These are phyloP conservation scores for Pisolithus orientalis DNA, from an alignment of 768 basidiomycete species.

Conservation along the genomic window DNA sequence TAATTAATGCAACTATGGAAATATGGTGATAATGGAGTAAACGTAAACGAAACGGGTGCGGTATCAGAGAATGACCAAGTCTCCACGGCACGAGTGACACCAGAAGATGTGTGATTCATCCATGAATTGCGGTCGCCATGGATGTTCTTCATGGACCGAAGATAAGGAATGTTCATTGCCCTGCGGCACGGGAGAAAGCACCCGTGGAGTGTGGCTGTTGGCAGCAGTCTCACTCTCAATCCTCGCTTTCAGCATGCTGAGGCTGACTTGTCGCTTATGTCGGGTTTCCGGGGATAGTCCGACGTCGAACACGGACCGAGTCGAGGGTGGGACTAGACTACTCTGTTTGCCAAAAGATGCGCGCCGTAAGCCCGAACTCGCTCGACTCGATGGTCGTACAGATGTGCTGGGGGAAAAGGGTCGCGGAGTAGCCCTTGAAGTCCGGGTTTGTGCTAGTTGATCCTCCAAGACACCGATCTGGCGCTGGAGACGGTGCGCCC, in stretches of 20 bases:
- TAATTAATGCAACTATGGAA: constrained; percentile 15
- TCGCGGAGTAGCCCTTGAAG: constrained; percentile 36
- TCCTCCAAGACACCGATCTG: constrained; percentile 62
- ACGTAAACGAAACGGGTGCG: constrained; percentile 1
- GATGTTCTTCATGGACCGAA: constrained; percentile 3
- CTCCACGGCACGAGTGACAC: constrained; percentile 79
- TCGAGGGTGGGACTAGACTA: constrained; percentile 32
- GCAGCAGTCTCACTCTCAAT: constrained; percentile 72
- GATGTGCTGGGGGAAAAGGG: constrained; percentile 42
- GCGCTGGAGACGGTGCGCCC: constrained; percentile 60
- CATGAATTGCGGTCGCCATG: constrained; percentile 63
- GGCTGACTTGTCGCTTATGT: constrained; percentile 77
- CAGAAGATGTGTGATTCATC: constrained; percentile 89
- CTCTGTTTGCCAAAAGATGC: constrained; percentile 29
- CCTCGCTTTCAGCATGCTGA: constrained; percentile 86
- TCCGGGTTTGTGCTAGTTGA: constrained; percentile 46
- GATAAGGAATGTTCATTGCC: constrained; percentile 4
- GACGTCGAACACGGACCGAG: constrained; percentile 61
- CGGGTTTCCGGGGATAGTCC: constrained; percentile 67
- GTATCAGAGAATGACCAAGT: constrained; percentile 62
- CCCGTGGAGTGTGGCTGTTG: constrained; percentile 41
- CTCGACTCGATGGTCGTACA: constrained; percentile 39
- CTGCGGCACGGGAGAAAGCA: constrained; percentile 49
- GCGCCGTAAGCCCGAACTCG: constrained; percentile 33
- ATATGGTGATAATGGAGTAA: not conserved